A percentile compares a stretch with the other conserved stretches of the same genome.
phyloP scores from a whole-genome alignment of 768 basidiomycete genomes.

The Naganishia friedmannii region DNA sequence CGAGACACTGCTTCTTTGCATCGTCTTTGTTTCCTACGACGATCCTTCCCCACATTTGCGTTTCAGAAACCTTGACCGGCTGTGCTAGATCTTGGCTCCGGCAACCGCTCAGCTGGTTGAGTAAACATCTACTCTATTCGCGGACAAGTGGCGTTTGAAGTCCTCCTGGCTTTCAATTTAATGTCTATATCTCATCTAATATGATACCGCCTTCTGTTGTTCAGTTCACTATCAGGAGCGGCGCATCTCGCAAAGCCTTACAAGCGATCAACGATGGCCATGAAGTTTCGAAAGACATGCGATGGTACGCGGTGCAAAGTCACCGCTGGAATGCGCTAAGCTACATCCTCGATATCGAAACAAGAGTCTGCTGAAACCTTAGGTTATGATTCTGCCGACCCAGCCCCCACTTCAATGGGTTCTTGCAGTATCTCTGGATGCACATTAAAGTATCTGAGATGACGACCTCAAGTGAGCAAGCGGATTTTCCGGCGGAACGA shows the following conservation, averaged over 20 bases:
- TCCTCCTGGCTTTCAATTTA: background rate
- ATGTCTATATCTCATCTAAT: too few species aligned
- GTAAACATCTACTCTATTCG: background rate
- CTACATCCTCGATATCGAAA: too few species aligned
- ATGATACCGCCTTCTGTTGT: too few species aligned
- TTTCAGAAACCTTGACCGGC: background rate
- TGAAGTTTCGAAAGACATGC: too few species aligned
- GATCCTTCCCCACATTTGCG: background rate
- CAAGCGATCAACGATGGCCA: too few species aligned
- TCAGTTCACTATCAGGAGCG: too few species aligned
- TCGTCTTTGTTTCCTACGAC: too few species aligned
- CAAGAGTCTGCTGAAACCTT: background rate
- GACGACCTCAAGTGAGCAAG: background rate
- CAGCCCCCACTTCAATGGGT: constrained; percentile 7
- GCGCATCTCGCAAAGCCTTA: too few species aligned
- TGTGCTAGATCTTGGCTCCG: background rate
- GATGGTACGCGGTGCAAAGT: too few species aligned
- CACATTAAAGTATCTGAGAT: constrained; percentile 58
- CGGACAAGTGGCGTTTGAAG: background rate
- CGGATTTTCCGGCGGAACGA: background rate
- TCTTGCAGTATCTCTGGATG: constrained; percentile 57
- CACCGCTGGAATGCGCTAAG: too few species aligned
- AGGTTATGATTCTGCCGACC: background rate
- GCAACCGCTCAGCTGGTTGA: background rate
- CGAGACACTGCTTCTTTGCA: too few species aligned